Evolutionary conservation across 139 green algal genomes (phyloP), one percentile per base, ranked within the genome.

Genomic region (Chlorella sp.): DNA sequence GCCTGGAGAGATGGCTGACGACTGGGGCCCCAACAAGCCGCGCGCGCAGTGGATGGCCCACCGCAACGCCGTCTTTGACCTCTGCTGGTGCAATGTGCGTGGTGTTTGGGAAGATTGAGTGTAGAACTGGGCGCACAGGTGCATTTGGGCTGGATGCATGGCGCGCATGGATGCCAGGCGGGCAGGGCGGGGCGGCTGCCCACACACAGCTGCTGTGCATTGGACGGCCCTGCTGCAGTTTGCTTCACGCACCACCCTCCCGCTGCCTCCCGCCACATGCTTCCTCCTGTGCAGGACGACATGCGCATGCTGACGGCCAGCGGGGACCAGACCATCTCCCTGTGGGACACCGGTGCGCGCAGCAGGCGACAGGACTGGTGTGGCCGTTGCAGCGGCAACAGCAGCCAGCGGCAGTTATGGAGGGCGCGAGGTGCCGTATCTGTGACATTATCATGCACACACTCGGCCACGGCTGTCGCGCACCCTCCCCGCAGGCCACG

Each of bases 61-160:
- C 85, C 72, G 91, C 36, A 98, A 98, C 83, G 92, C 92, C 30
- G 91, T 98, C 22, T 98, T 96, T 83, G 94, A 97, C 89, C 48
- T 97, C 8, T 85, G 88, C 6, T 98, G 95, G 95, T 88, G 80
- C 32, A 84, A 95, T 84, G 93, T 93, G 67, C 26, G 91, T 87
- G 72, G 34, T 19, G 43, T 20, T 20, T 60, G 51, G 51, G 11
- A 60, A n/a, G n/a, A n/a, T n/a, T n/a, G n/a, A n/a, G n/a, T n/a
- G n/a, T n/a, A n/a, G n/a, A n/a, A n/a, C n/a, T n/a, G n/a, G n/a
- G n/a, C n/a, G n/a, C n/a, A n/a, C n/a, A n/a, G n/a, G n/a, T n/a
- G n/a, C n/a, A n/a, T n/a, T n/a, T n/a, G n/a, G n/a, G n/a, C n/a
- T n/a, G n/a, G n/a, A n/a, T n/a, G n/a, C n/a, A n/a, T n/a, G n/a